phyloP scores from a whole-genome alignment of 495 filamentous ascomycete species.

The Collariella sp. region DNA sequence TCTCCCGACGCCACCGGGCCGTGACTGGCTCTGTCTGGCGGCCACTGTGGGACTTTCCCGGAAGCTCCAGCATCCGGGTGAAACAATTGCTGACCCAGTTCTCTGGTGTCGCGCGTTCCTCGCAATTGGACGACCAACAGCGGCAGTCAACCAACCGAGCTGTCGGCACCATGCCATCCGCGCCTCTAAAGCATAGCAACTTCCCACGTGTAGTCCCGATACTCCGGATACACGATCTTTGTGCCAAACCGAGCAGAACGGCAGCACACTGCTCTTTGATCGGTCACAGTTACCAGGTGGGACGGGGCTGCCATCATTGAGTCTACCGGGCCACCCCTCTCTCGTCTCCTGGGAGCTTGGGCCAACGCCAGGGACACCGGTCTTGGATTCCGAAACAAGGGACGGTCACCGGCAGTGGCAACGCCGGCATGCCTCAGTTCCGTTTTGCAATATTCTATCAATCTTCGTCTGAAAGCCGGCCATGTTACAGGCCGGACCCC shows the following conservation, averaged over 20 bases:
- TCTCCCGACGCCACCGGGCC: no score
- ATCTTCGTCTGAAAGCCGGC: slow-evolving; percentile 9
- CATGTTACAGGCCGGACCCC: slow-evolving; percentile 24
- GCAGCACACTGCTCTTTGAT: no score
- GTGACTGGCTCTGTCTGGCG: background rate
- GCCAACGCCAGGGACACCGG: slow-evolving; percentile 12
- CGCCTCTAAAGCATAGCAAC: background rate
- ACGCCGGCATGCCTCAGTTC: slow-evolving; percentile 19
- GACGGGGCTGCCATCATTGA: no score
- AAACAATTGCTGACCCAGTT: background rate
- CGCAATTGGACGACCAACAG: background rate
- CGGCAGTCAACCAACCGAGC: background rate
- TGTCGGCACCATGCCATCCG: background rate
- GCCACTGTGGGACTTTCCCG: no score
- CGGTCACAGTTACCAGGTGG: no score
- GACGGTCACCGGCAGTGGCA: slow-evolving; percentile 6
- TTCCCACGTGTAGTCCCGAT: background rate
- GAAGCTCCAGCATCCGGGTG: slow-evolving; percentile 2
- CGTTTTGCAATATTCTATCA: slow-evolving; percentile 17
- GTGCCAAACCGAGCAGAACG: no score
- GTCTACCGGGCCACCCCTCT: no score
- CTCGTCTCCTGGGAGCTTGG: no score
- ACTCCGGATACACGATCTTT: no score
- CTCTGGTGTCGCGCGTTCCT: background rate
- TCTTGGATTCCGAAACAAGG: slow-evolving; percentile 23